phyloP scores from a whole-genome alignment of 31 red algal species.

The Asparagopsis taxiformis region DNA sequence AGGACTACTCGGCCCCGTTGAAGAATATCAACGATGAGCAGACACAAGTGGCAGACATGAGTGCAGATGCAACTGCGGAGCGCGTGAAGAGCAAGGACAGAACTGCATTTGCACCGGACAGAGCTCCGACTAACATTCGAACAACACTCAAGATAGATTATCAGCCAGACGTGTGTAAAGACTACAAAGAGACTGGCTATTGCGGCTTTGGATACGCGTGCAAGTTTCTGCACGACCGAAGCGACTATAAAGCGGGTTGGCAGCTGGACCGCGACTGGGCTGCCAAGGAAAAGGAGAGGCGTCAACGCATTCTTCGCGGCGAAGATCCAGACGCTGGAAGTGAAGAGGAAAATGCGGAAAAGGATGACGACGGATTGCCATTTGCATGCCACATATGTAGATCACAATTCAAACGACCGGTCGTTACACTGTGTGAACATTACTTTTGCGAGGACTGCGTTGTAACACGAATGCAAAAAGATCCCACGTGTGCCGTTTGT shows the following conservation, averaged over 20 bases:
- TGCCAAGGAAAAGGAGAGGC: constrained; percentile 33
- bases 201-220: constrained; percentile 93
- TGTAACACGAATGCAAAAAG: constrained; percentile 45
- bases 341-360: constrained; percentile 1
- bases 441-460: constrained; percentile 92
- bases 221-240: constrained; percentile 92
- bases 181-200: constrained; percentile 95
- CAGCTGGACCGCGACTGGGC: constrained; percentile 81
- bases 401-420: constrained; percentile 43
- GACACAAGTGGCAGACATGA: not conserved
- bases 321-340: constrained; percentile 21
- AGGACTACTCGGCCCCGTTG: constrained; percentile 26
- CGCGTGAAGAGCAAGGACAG: constrained; percentile 12
- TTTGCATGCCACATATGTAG: constrained; percentile 85
- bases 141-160: constrained; percentile 71
- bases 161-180: constrained; percentile 92
- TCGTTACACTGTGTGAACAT: constrained; percentile 84
- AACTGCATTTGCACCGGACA: constrained; percentile 66
- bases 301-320: constrained; percentile 30
- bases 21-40: too few species aligned
- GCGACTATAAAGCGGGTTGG: constrained; percentile 82
- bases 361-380: constrained; percentile 60
- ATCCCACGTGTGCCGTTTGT: constrained; percentile 60
- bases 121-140: constrained; percentile 72
- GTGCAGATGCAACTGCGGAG: constrained; percentile 30